A percentile compares a stretch with the other conserved stretches of the same genome.
Conservation (phyloP, 2,329 filamentous ascomycete species). For the Aspergillus puulaauensis region DNA sequence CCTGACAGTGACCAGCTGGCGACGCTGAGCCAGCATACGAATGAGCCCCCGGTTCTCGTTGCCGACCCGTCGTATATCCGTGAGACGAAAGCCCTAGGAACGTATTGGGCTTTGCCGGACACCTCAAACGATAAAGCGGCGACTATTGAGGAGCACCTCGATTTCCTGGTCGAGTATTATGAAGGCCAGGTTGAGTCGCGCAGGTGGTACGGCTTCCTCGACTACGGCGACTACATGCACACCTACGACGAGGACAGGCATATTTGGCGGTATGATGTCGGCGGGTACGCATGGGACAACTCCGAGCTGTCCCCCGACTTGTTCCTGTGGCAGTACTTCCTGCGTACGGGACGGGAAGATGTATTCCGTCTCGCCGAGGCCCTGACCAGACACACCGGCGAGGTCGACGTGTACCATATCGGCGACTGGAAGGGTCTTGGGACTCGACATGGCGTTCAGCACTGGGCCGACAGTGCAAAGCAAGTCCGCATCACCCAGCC, state of each 20-base stretch:
- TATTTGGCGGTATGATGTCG: conserved; percentile 63
- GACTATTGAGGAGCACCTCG: conserved; percentile 53
- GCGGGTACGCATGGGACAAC: conserved; percentile 66
- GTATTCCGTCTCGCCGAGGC: conserved; percentile 61
- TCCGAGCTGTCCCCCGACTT: conserved; percentile 63
- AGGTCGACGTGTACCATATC: conserved; percentile 63
- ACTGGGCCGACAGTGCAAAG: conserved; percentile 61
- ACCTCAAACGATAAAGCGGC: conserved; percentile 25
- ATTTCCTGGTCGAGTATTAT: conserved; percentile 60
- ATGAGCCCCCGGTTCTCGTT: not conserved
- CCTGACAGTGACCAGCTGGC: conserved; percentile 40
- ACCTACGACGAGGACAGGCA: conserved; percentile 61
- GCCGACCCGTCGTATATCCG: not conserved
- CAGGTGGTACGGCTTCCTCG: conserved; percentile 64
- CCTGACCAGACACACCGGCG: conserved; percentile 58
- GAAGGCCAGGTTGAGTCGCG: conserved; percentile 56
- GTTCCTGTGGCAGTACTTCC: conserved; percentile 64
- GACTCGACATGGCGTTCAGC: conserved; percentile 63
- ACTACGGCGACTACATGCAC: conserved; percentile 64
- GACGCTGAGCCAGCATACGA: conserved; percentile 30
- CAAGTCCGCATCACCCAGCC: conserved; percentile 62
- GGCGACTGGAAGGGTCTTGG: conserved; percentile 60
- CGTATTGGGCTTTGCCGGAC: not conserved
- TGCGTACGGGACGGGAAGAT: conserved; percentile 58
- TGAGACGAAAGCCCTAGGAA: not conserved